Conservation (phyloP, 2,329 filamentous ascomycete genomes). For the Cladorrhinum sp. region DNA sequence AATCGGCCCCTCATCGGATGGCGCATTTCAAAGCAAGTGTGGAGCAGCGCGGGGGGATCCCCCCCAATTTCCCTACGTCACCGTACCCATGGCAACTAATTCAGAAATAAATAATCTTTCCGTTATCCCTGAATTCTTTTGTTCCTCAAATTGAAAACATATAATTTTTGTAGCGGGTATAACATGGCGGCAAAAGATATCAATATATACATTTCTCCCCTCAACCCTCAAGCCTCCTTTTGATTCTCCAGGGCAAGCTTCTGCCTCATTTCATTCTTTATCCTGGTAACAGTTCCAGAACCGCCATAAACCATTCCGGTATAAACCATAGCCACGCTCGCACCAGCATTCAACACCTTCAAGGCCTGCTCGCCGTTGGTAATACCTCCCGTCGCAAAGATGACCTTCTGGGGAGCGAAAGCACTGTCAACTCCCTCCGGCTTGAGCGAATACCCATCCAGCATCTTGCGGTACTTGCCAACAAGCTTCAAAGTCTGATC, state of each 20-base stretch:
- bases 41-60: neutral
- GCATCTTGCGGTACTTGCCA: conserved; percentile 68
- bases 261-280: conserved; percentile 60
- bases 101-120: neutral
- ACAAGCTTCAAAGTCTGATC: conserved; percentile 76
- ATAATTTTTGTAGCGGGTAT: too few relatives aligned
- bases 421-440: conserved; percentile 20
- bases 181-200: too few relatives aligned
- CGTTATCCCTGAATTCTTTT: neutral
- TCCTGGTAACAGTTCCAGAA: conserved; percentile 60
- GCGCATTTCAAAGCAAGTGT: neutral
- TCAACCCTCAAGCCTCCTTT: neutral
- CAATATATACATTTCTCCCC: too few relatives aligned
- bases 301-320: conserved; percentile 69
- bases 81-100: neutral
- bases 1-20: neutral
- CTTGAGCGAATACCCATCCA: conserved; percentile 52
- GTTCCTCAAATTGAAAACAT: neutral
- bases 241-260: conserved; percentile 20
- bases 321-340: conserved; percentile 88
- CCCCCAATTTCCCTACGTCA: neutral
- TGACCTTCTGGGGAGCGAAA: conserved; percentile 60
- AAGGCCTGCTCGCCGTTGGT: conserved; percentile 82
- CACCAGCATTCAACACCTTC: conserved; percentile 80
- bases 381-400: conserved; percentile 93